Evolutionary conservation across 169 alveolate species (phyloP).

Genomic region (Sarcocystis neurona): DNA sequence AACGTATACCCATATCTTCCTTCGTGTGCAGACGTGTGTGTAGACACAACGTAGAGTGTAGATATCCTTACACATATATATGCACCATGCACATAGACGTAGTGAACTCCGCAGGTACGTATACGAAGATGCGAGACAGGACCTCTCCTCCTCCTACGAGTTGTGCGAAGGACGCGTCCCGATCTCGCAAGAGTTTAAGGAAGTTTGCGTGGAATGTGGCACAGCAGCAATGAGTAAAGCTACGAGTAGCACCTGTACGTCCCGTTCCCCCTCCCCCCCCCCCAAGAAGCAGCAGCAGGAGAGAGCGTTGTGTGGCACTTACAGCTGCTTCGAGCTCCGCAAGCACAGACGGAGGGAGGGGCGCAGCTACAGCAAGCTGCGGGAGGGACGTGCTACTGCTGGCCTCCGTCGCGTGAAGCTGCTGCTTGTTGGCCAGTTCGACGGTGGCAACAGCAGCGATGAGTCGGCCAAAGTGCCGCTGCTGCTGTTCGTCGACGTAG

Average conservation of each 20-base stretch:
- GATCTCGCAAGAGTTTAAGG: background rate
- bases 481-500: slow-evolving; percentile 46
- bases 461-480: background rate
- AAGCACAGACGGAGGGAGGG: background rate
- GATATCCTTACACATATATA: too few relatives aligned
- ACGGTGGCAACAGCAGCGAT: background rate
- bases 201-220: background rate
- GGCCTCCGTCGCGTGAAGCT: background rate
- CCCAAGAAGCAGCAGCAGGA: background rate
- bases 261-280: background rate
- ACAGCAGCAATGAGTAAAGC: too few relatives aligned
- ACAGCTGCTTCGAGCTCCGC: background rate
- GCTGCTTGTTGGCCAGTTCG: background rate
- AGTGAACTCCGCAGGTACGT: background rate
- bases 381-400: too few relatives aligned
- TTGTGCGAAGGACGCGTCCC: background rate
- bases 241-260: background rate
- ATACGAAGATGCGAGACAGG: background rate
- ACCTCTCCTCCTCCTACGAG: background rate
- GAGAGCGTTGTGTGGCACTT: background rate
- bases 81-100: background rate
- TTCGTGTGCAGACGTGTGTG: background rate
- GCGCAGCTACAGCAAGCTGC: background rate
- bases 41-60: background rate
- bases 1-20: background rate